phyloP scores from a whole-genome alignment of 495 filamentous ascomycete genomes.

The Diplogelasinospora grovesii region DNA sequence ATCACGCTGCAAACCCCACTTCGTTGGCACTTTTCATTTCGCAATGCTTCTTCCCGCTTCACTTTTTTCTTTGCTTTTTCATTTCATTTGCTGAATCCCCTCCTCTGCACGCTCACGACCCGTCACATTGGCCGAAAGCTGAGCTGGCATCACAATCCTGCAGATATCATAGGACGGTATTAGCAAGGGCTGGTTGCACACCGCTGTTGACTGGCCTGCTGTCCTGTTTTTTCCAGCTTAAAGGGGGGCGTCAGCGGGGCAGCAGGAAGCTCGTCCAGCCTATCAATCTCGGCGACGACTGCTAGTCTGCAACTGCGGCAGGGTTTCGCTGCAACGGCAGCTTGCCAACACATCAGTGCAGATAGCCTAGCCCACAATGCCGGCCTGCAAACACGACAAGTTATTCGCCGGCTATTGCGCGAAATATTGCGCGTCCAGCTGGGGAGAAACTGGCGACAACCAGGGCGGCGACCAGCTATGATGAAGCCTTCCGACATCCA shows the following conservation, averaged over 20 bases:
- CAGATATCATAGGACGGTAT: conserved; percentile 21
- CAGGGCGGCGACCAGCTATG: neutral
- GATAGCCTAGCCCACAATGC: conserved; percentile 21
- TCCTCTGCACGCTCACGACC: conserved; percentile 17
- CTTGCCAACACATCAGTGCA: conserved; percentile 36
- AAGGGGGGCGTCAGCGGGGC: conserved; percentile 19
- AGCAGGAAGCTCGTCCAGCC: conserved; percentile 17
- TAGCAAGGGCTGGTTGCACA: conserved; percentile 15
- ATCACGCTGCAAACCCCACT: conserved; percentile 13
- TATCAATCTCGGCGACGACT: conserved; percentile 22
- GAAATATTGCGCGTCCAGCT: conserved; percentile 7
- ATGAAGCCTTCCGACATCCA: too few relatives aligned
- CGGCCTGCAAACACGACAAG: conserved; percentile 8
- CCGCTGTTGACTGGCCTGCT: conserved; percentile 19
- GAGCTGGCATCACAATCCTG: conserved; percentile 26
- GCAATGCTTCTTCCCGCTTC: conserved; percentile 16
- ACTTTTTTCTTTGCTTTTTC: conserved; percentile 11
- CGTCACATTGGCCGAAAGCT: conserved; percentile 25
- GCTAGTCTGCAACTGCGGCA: conserved; percentile 26
- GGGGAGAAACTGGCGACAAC: neutral
- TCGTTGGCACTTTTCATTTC: conserved; percentile 6
- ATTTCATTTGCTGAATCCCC: conserved; percentile 4
- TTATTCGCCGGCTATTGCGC: conserved; percentile 19
- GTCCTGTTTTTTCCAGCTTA: conserved; percentile 19
- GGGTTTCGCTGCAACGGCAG: conserved; percentile 22